Evolutionary conservation across 768 basidiomycete genomes (phyloP).

Genomic region (Termitomyces sp.): DNA sequence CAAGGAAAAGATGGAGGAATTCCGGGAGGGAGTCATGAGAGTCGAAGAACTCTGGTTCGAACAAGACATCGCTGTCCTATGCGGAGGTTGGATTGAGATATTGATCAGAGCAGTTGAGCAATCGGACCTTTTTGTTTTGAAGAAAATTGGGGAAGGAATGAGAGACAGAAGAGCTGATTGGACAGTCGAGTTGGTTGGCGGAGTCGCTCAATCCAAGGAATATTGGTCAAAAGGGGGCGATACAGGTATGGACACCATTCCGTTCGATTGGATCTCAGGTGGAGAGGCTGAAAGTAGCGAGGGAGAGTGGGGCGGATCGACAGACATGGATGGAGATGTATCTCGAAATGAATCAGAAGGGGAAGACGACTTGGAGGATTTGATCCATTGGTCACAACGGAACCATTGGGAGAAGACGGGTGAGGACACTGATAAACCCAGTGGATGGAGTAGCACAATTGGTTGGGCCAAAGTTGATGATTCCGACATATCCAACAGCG

Average conservation of each 20-base stretch:
- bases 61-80: constrained; percentile 39
- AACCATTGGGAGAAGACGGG: constrained; percentile 6
- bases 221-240: constrained; percentile 28
- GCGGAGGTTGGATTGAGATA: constrained; percentile 62
- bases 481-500: constrained; percentile 19
- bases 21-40: constrained; percentile 43
- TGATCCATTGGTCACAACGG: constrained; percentile 15
- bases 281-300: constrained; percentile 24
- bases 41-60: constrained; percentile 52
- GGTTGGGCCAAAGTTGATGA: constrained; percentile 3
- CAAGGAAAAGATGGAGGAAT: constrained; percentile 50
- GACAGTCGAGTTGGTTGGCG: constrained; percentile 44
- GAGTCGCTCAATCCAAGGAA: constrained; percentile 22
- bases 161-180: constrained; percentile 31
- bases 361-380: constrained; percentile 23
- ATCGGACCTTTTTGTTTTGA: constrained; percentile 34
- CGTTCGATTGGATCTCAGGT: constrained; percentile 42
- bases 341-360: constrained; percentile 38
- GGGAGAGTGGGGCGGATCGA: constrained; percentile 26
- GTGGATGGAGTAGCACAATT: background rate
- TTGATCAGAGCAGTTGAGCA: constrained; percentile 45
- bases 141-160: constrained; percentile 30
- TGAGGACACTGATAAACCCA: background rate
- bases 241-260: constrained; percentile 36
- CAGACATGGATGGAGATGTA: constrained; percentile 37